Percentiles rank a stretch among this genome's conserved stretches.
Conservation (phyloP, 176 grass and related monocot species). For the Bonia amplexicaulis region DNA sequence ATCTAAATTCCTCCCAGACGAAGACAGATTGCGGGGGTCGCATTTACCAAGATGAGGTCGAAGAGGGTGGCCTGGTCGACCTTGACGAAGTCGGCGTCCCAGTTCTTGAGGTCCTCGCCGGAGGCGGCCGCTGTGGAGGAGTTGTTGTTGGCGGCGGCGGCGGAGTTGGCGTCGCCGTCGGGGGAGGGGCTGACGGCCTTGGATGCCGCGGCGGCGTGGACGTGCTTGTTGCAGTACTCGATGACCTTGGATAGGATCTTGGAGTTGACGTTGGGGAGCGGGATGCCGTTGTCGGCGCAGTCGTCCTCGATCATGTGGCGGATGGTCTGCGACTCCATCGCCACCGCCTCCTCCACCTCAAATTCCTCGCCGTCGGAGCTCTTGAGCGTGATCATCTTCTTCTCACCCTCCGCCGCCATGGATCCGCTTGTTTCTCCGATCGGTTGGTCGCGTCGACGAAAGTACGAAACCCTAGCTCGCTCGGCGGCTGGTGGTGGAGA, state of each 20-base stretch:
- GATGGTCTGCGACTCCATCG: slow-evolving; percentile 42
- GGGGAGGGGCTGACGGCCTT: slow-evolving; percentile 7
- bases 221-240: slow-evolving; percentile 78
- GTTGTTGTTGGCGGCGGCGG: neutral
- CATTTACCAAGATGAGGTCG: slow-evolving; percentile 55
- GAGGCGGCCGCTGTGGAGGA: neutral
- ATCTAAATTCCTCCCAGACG: neutral
- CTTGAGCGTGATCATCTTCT: slow-evolving; percentile 36
- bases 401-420: slow-evolving; percentile 30
- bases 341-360: slow-evolving; percentile 36
- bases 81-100: slow-evolving; percentile 65
- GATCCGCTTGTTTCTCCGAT: neutral
- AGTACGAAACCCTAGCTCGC: slow-evolving; percentile 25
- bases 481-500: neutral
- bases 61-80: slow-evolving; percentile 66
- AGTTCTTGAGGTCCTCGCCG: slow-evolving; percentile 48
- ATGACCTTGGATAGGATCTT: slow-evolving; percentile 70
- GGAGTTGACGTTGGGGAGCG: slow-evolving; percentile 55
- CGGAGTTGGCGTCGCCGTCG: neutral
- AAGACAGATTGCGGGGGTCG: no score
- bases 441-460: neutral
- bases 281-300: slow-evolving; percentile 48
- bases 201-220: slow-evolving; percentile 20
- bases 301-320: slow-evolving; percentile 60
- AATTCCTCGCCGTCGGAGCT: slow-evolving; percentile 37